Evolutionary conservation across 1,139 yeast species (phyloP), one percentile per base, ranked within the genome.

Genomic region (Groenewaldozyma auringiensis): DNA sequence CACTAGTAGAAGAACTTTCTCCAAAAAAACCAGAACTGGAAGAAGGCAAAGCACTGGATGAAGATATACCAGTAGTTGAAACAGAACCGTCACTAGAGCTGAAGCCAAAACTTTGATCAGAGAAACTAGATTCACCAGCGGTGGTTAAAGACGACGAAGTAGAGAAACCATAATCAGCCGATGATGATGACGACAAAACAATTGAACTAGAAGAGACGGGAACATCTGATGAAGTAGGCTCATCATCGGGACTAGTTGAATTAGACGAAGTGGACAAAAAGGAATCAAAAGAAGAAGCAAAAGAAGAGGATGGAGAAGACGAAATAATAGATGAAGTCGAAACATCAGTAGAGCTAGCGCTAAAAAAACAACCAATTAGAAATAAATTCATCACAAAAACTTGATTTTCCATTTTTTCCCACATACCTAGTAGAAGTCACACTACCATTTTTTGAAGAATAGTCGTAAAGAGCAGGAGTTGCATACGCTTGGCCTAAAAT

Each of bases 281-380:
- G 2, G 45, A 47, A 6, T 46, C 45, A 14, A 40, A 40, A 17
- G 37, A 37, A 48, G 56, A 53, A n/a, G 56, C 50, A 20, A 51
- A 56, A 6, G 48, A 43, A 25, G 50, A 45, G 40, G 40, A 44
- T 14, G 21, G 36, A 22, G 48, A 33, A 22, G 43, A 45, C 27
- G 44, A 36, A 13, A 14, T n/a, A 16, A 14, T 32, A 32, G 36
- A 6, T 13, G 17, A 32, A 32, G 18, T n/a, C 36, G 36, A 16
- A 11, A 13, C 18, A 11, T n/a, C 50, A 48, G 3, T 50, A 4
- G 42, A 47, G 42, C 41, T 54, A 20, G 52, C 56, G 16, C 35
- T 52, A 36, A 53, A 50, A 32, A 13, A n/a, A 32, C 6, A 32
- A 16, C 36, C 13, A 14, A 32, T 13, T 6, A 32, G n/a, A n/a